Conservation (phyloP, 2,329 filamentous ascomycete species). For the Hypoxylon sp. region DNA sequence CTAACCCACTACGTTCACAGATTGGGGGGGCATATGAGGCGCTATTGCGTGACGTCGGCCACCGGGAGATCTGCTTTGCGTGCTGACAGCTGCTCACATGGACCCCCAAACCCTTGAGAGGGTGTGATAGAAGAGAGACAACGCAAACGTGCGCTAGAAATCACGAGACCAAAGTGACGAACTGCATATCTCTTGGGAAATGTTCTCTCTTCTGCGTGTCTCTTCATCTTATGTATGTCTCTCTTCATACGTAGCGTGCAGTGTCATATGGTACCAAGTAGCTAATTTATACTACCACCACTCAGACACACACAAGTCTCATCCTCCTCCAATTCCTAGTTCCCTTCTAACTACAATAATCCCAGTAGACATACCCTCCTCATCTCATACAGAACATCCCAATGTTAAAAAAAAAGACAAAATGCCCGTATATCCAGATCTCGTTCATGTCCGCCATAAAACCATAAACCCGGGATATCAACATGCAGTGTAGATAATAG, state of each 20-base stretch:
- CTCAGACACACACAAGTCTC: slow-evolving; percentile 15
- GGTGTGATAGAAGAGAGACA: slow-evolving; percentile 28
- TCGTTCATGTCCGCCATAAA: slow-evolving; percentile 43
- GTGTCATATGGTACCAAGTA: slow-evolving; percentile 39
- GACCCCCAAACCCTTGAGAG: slow-evolving; percentile 28
- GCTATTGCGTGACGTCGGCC: slow-evolving; percentile 44
- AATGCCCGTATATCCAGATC: slow-evolving; percentile 28
- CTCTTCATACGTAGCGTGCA: slow-evolving; percentile 37
- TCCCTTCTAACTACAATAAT: slow-evolving; percentile 23
- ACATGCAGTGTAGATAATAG: slow-evolving; percentile 41
- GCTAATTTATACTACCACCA: slow-evolving; percentile 21
- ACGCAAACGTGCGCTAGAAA: slow-evolving; percentile 27
- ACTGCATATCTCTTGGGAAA: slow-evolving; percentile 29
- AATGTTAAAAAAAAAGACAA: slow-evolving; percentile 31
- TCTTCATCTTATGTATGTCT: slow-evolving; percentile 33
- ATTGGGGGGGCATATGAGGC: slow-evolving; percentile 30
- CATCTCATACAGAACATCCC: slow-evolving; percentile 36
- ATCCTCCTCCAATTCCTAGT: slow-evolving; percentile 8
- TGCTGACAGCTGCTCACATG: slow-evolving; percentile 47
- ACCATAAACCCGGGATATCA: slow-evolving; percentile 39
- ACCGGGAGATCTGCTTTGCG: slow-evolving; percentile 46
- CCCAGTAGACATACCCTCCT: slow-evolving; percentile 26
- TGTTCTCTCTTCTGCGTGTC: slow-evolving; percentile 24
- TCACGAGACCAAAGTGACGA: slow-evolving; percentile 45
- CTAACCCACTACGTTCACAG: slow-evolving; percentile 24